Percentiles rank a stretch among this genome's conserved stretches.
Conservation (phyloP, 371 early-diverging fungal genomes). For the Mucor sp. region DNA sequence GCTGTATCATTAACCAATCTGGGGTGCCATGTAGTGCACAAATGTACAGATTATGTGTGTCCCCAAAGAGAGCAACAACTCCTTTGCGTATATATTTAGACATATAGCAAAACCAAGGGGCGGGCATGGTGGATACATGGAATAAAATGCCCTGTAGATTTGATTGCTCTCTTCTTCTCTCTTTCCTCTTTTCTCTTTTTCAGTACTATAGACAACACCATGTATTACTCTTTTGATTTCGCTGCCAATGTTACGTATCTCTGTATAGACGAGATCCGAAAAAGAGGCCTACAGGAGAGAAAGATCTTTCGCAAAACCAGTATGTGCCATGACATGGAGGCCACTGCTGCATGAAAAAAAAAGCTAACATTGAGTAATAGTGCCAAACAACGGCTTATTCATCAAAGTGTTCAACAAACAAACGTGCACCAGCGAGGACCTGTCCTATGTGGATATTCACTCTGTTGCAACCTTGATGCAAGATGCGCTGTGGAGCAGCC, state of each 20-base stretch:
- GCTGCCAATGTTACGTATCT: conserved; percentile 40
- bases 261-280: conserved; percentile 47
- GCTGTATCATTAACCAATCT: conserved; percentile 12
- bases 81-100: background rate
- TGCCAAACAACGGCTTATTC: conserved; percentile 44
- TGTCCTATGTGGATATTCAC: conserved; percentile 42
- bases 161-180: background rate
- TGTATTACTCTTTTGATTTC: conserved; percentile 41
- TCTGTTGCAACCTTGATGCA: conserved; percentile 55
- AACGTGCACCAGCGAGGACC: conserved; percentile 37
- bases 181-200: background rate
- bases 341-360: background rate
- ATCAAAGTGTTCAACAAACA: conserved; percentile 46
- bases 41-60: background rate
- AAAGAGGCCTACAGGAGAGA: conserved; percentile 44
- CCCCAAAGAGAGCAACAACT: background rate
- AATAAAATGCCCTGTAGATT: background rate
- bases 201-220: background rate
- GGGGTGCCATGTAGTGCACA: background rate
- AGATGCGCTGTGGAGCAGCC: conserved; percentile 47
- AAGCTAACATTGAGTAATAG: conserved; percentile 12
- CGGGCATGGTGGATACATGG: background rate
- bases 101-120: background rate
- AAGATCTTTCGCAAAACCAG: conserved; percentile 51
- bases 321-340: conserved; percentile 1